Evolutionary conservation across 192 early-diverging fungal genomes (phyloP), one percentile per base, ranked within the genome.

Genomic region (Phycomyces blakesleeanus): DNA sequence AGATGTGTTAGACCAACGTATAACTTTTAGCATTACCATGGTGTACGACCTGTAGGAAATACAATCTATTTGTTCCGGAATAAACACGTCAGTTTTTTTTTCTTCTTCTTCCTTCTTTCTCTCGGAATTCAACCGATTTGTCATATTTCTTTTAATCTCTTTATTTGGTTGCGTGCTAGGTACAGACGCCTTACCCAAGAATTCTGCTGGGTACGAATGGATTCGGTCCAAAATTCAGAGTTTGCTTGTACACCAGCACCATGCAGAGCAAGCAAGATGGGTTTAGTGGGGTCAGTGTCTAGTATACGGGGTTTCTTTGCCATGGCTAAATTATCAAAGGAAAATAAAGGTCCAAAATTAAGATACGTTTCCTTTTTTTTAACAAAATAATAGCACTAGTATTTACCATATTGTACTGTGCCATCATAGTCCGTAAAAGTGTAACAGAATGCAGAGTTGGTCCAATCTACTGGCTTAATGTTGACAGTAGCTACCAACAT

Each of bases 141-240:
- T n/a, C n/a, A n/a, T 34, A 7, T 7, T 34, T 34, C 2, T 34
- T 7, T 34, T 34, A 7, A 34, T 7, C 29, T 34, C n/a, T n/a
- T n/a, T n/a, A n/a, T n/a, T n/a, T n/a, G n/a, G n/a, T n/a, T n/a
- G n/a, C n/a, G n/a, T n/a, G n/a, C n/a, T n/a, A n/a, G n/a, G n/a
- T n/a, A n/a, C n/a, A n/a, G n/a, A n/a, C n/a, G n/a, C 54, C 65
- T 69, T 69, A 88, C 87, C 90, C 90, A 91, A 14, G 84, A 76
- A 41, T 71, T 60, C 41, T 87, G 77, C 51, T 88, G 83, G 44
- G 67, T 74, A 20, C 62, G 57, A 25, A 81, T 81, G 12, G 87
- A 82, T 42, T 74, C 42, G 6, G 76, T 71, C 90, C 90, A 91
- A 65, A 87, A 91, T 7, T 68, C 37, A 34, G 61, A 71, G 3